phyloP scores from a whole-genome alignment of 2,329 filamentous ascomycete species.

The Parastagonospora nodorum region DNA sequence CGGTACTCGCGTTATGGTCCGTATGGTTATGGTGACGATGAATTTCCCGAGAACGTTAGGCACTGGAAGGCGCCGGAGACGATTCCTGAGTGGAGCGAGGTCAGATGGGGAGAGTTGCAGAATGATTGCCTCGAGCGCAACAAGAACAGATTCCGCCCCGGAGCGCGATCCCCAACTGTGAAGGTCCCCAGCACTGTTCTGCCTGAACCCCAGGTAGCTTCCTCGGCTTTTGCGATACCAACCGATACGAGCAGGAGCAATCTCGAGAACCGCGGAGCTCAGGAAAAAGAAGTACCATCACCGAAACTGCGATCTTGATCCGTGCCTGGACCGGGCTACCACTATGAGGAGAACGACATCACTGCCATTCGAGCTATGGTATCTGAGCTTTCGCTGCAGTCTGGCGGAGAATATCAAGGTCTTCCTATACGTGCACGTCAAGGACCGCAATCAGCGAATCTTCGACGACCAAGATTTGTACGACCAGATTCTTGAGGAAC shows the following conservation, averaged over 20 bases:
- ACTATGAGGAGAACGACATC: conserved; percentile 54
- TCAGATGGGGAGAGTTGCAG: conserved; percentile 75
- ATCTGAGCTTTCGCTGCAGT: conserved; percentile 52
- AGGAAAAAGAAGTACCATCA: conserved; percentile 44
- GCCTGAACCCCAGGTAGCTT: conserved; percentile 30
- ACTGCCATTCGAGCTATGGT: conserved; percentile 53
- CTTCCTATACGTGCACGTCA: conserved; percentile 55
- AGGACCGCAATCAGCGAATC: conserved; percentile 61
- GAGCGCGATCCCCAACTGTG: conserved; percentile 47
- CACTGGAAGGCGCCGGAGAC: conserved; percentile 46
- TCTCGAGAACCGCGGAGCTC: conserved; percentile 25
- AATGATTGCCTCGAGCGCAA: conserved; percentile 69
- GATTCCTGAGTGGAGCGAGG: conserved; percentile 63
- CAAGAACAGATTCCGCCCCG: conserved; percentile 60
- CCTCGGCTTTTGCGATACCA: conserved; percentile 36
- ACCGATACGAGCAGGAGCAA: conserved; percentile 35
- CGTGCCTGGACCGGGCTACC: conserved; percentile 55
- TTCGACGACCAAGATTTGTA: conserved; percentile 66
- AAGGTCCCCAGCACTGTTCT: conserved; percentile 35
- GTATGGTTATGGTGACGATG: conserved; percentile 63
- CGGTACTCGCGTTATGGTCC: conserved; percentile 57
- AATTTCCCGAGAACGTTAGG: conserved; percentile 54
- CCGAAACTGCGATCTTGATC: conserved; percentile 52
- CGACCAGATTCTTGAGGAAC: conserved; percentile 62
- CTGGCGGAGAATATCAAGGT: conserved; percentile 56